Conservation (phyloP, 176 grass and related monocot species). For the Triticum aestivum region IWGSC_CS_RefSeq_v2.1 NC_057804.1:653414051-653414550, state of each 20-base stretch:
- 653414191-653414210: too few relatives aligned
- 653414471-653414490: conserved; percentile 68
- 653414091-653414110: conserved; percentile 84
- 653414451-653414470: conserved; percentile 49
- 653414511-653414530: conserved; percentile 14
- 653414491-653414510: conserved; percentile 37
- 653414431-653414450: conserved; percentile 51
- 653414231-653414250: conserved; percentile 66
- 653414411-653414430: conserved; percentile 77
- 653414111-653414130: conserved; percentile 79
- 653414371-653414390: conserved; percentile 53
- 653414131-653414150: conserved; percentile 49
- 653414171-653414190: neutral
- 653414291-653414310: conserved; percentile 81
- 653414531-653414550: neutral
- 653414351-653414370: conserved; percentile 71
- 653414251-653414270: conserved; percentile 78
- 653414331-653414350: conserved; percentile 81
- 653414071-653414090: conserved; percentile 91
- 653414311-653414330: conserved; percentile 76
- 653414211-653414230: conserved; percentile 45
- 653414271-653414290: conserved; percentile 82
- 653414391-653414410: conserved; percentile 59
- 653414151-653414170: neutral
- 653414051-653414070: conserved; percentile 81